Evolutionary conservation across 2,329 filamentous ascomycete species (phyloP), one percentile per base, ranked within the genome.

Genomic region (Fusarium scirpi): DNA sequence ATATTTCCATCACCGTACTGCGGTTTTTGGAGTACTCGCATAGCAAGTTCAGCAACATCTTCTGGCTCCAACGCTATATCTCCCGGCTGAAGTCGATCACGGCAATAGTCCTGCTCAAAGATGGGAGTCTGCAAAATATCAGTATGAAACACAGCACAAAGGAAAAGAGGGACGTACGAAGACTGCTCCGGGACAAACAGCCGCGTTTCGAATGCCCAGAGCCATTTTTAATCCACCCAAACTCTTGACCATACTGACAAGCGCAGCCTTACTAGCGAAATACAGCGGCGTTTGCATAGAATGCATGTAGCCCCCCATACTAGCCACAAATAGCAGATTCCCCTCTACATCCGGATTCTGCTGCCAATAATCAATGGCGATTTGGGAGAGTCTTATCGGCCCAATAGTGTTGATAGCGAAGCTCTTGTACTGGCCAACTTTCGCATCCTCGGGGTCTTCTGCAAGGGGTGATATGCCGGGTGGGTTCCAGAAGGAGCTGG

Each of bases 301-400:
- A 18, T 76, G 75, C 9, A 79, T n/a, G 12, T 80, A 79, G 2
- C 60, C 77, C 0, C 70, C 74, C 34, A 80, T 25, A n/a, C 74
- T 77, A 1, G 73, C 67, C 1, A 80, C 43, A 47, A 70, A 75
- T 3, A 80, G 43, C 0, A 79, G 15, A 16, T 78, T 72, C 0
- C 70, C 68, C 8, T 69, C 11, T 10, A 69, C 16, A 1, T 58
- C 7, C 3, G 38, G 59, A 41, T 77, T 66, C 44, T 75, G 55
- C 15, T 74, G 58, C 78, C 77, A 80, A 51, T 78, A 76, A 41
- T 75, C 67, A 13, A 79, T 52, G 0, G 76, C 76, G 13, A 78
- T 69, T 13, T 78, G 74, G 0, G 77, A 72, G 2, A 78, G 40
- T 3, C 73, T 66, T 8, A 78, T 76, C 1, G 77, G 77, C 0